Evolutionary conservation across 768 basidiomycete species (phyloP).

Genomic region (Filobasidium floriforme): DNA sequence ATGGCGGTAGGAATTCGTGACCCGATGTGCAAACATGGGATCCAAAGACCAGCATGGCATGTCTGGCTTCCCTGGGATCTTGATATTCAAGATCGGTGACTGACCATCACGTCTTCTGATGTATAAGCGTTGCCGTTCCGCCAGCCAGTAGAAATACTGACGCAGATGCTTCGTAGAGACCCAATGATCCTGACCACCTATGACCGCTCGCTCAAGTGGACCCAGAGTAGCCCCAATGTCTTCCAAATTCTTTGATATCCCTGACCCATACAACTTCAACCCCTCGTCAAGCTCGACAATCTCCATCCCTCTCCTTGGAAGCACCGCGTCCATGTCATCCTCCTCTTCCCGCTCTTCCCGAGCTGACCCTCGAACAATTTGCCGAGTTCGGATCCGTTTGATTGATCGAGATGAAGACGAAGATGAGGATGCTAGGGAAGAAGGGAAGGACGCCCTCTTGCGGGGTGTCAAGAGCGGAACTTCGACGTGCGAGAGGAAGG

Average conservation of each 20-base stretch:
- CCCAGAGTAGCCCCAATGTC: conserved; percentile 3
- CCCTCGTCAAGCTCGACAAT: no score
- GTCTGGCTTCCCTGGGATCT: neutral
- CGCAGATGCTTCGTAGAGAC: neutral
- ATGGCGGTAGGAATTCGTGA: neutral
- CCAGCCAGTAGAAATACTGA: conserved; percentile 12
- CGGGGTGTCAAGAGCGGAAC: no score
- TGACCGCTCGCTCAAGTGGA: neutral
- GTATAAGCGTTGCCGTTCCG: conserved; percentile 2
- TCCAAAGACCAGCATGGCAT: conserved; percentile 1
- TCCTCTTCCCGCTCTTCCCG: no score
- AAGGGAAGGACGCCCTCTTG: no score
- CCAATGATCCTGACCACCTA: neutral
- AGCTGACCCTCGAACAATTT: no score
- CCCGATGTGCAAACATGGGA: neutral
- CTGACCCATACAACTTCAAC: no score
- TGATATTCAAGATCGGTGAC: neutral
- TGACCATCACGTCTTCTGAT: neutral
- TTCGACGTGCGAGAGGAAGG: no score
- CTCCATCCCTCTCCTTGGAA: no score
- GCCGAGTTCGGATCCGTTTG: no score
- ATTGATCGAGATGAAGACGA: no score
- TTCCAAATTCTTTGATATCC: neutral
- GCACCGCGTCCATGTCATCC: no score
- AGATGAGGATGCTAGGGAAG: no score